Conservation (phyloP, 2,329 filamentous ascomycete genomes). For the Pseudogymnoascus sp. region DNA sequence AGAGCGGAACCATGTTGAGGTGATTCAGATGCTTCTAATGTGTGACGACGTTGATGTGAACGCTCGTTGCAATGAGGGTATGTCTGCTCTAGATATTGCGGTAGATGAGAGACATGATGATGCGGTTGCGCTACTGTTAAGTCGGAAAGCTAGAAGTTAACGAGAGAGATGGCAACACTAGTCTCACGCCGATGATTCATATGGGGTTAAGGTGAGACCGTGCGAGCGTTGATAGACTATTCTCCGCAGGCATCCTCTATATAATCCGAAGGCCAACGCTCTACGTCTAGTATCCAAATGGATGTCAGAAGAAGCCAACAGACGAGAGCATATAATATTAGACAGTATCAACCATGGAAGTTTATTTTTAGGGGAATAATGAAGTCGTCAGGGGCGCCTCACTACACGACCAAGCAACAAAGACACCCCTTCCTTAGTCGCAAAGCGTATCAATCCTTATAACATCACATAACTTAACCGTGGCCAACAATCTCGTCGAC, state of each 20-base stretch:
- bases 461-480: background rate
- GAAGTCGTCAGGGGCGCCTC: background rate
- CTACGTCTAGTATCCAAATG: background rate
- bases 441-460: background rate
- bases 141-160: background rate
- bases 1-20: background rate
- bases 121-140: background rate
- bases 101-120: background rate
- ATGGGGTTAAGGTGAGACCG: background rate
- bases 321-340: constrained; percentile 27
- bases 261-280: background rate
- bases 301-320: constrained; percentile 6
- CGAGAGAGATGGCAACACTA: background rate
- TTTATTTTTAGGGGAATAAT: background rate
- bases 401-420: background rate
- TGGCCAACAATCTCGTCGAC: background rate
- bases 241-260: background rate
- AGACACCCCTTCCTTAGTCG: background rate
- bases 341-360: constrained; percentile 28
- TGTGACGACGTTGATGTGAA: background rate
- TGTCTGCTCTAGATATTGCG: background rate
- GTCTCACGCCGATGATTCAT: background rate
- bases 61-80: background rate
- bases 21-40: background rate
- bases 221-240: background rate